Evolutionary conservation across 2,329 filamentous ascomycete genomes (phyloP).

Genomic region (Ceratocystis eucalypticola): DNA sequence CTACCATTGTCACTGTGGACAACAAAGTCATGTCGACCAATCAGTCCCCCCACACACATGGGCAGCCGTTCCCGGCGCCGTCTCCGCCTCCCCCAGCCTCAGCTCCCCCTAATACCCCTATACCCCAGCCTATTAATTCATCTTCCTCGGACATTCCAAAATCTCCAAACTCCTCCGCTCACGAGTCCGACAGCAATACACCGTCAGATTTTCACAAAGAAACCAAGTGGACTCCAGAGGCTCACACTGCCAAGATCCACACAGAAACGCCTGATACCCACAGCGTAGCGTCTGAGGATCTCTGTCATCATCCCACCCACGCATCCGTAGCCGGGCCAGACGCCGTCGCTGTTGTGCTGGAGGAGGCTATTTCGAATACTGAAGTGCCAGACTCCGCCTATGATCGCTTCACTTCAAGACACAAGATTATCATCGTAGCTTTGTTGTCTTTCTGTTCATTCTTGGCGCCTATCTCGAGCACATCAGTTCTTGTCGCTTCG

Average conservation of each 20-base stretch:
- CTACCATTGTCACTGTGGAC: neutral
- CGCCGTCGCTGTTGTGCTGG: constrained; percentile 15
- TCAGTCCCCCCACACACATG: neutral
- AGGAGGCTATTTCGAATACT: constrained; percentile 12
- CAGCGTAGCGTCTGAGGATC: constrained; percentile 6
- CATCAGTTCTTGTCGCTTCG: constrained; percentile 57
- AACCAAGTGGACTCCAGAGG: neutral
- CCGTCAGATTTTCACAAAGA: neutral
- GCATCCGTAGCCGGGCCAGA: constrained; percentile 17
- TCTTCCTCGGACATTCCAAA: neutral
- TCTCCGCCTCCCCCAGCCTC: neutral
- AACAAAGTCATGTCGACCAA: neutral
- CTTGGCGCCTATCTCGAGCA: constrained; percentile 60
- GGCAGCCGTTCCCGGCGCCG: neutral
- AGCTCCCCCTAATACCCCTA: neutral
- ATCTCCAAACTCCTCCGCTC: constrained; percentile 13
- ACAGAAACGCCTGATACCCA: constrained; percentile 9
- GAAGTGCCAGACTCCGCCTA: constrained; percentile 46
- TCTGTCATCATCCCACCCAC: constrained; percentile 13
- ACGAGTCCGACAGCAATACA: neutral
- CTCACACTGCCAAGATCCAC: neutral
- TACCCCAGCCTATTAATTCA: neutral
- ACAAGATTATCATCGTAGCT: constrained; percentile 54
- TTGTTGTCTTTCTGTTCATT: constrained; percentile 64
- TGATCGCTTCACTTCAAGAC: constrained; percentile 44